Evolutionary conservation across 331 rosid species (phyloP).

Genomic region (Rhamnella rubrinervis): DNA sequence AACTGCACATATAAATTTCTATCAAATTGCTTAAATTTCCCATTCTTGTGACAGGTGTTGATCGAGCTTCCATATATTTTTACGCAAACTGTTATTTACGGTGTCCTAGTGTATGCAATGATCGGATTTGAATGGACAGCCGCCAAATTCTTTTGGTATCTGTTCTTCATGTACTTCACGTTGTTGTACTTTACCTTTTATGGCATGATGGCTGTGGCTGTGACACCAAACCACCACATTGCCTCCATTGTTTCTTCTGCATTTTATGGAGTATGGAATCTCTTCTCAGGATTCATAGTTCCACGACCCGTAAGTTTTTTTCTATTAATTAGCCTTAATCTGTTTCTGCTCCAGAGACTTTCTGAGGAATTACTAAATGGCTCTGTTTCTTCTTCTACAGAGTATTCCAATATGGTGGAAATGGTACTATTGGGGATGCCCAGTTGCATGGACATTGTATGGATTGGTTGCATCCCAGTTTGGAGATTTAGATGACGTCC

Average conservation of each 20-base stretch:
- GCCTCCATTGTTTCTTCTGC: constrained; percentile 40
- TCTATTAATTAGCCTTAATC: neutral
- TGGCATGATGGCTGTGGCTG: constrained; percentile 52
- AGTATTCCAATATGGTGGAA: constrained; percentile 52
- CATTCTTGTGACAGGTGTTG: constrained; percentile 22
- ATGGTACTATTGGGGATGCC: constrained; percentile 50
- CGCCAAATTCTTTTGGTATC: constrained; percentile 40
- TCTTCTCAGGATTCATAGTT: constrained; percentile 43
- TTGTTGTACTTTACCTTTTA: constrained; percentile 43
- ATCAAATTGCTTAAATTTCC: no score
- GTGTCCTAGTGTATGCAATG: constrained; percentile 40
- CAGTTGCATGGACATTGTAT: constrained; percentile 40
- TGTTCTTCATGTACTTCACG: constrained; percentile 45
- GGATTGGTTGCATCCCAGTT: constrained; percentile 41
- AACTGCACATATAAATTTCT: no score
- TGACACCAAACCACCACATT: constrained; percentile 39
- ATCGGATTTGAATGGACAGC: constrained; percentile 44
- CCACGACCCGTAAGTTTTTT: constrained; percentile 33
- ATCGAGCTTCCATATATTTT: constrained; percentile 44
- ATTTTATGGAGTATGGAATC: constrained; percentile 40
- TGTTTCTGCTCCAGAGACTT: neutral
- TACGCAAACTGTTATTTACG: constrained; percentile 28
- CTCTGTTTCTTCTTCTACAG: constrained; percentile 1
- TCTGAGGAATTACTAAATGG: neutral
- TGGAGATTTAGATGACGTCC: constrained; percentile 22